Evolutionary conservation across 768 basidiomycete species (phyloP).

Genomic region (Podaxis rugospora): DNA sequence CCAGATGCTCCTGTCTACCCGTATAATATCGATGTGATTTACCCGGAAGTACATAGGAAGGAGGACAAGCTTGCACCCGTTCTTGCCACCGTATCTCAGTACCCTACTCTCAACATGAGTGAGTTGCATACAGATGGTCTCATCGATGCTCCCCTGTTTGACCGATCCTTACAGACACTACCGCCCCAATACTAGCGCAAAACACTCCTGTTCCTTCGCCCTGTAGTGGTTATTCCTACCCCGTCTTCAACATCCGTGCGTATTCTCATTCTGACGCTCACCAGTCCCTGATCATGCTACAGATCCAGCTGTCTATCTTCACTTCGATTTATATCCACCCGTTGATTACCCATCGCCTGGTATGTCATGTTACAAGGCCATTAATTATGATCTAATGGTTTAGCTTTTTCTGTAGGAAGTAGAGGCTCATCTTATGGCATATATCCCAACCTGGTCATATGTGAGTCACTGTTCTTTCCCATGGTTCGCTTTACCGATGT

Average conservation of each 20-base stretch:
- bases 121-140: not conserved
- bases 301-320: conserved; percentile 25
- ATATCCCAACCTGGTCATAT: conserved; percentile 8
- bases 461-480: not conserved
- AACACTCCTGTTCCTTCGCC: conserved; percentile 8
- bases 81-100: not conserved
- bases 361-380: not conserved
- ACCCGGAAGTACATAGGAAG: not conserved
- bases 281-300: not conserved
- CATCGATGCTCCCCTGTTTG: not conserved
- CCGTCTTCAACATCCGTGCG: conserved; percentile 1
- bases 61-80: not conserved
- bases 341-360: not conserved
- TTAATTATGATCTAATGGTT: not conserved
- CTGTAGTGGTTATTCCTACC: conserved; percentile 9
- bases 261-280: not conserved
- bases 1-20: conserved; percentile 15
- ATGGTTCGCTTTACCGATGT: not conserved
- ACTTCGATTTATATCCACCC: conserved; percentile 28
- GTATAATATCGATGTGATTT: conserved; percentile 10
- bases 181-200: not conserved
- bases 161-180: not conserved
- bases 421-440: not conserved
- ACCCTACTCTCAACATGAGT: conserved; percentile 4
- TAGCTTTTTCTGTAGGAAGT: not conserved